Base-by-base conservation (phyloP, 192 early-diverging fungal genomes). In the Spizellomyces punctatus region DNA sequence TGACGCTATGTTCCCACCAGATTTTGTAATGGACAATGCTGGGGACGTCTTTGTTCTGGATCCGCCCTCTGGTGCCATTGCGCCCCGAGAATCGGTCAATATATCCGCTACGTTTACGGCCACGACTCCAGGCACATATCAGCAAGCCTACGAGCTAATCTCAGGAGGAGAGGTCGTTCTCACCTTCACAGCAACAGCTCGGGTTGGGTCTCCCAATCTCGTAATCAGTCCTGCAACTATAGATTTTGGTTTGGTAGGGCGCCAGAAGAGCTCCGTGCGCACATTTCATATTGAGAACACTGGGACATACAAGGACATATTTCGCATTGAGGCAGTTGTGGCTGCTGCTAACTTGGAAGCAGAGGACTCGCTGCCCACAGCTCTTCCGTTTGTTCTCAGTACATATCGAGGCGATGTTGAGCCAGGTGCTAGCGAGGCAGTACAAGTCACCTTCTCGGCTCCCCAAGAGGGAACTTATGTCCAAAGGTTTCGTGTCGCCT, bases 241-340 rank as follows among this genome's bases (percentile, higher is more conserved):
- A 5, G 86, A 89, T 44, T 89, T 87, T 79, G 88, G 88, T 6
- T 76, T 88, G 7, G 75, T 88, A 5, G 46, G 55, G 6, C 47
- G 73, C 47, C 73, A 79, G 6, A 81, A 81, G 44, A 56, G 74
- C n/a, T 76, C 64, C 17, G 66, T 73, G 4, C 70, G 79, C 27
- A 76, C 77, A 6, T 10, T 89, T 42, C 41, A 73, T 1, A 70
- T 89, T 49, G 79, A 78, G 1, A 88, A 88, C 59, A 58, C 63
- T 3, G 87, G 87, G 0, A 64, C 85, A 8, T 88, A 78, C 67
- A 73, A 68, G 19, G 87, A 85, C 62, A 55, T 58, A 14, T 87
- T 80, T 79, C 58, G 77, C 10, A 55, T 85, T 42, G 85, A 87
- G 50, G n/a, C 68, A 5, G 41, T 81, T 6, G 64, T 75, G 6